A percentile compares a stretch with the other conserved stretches of the same genome.
These are phyloP conservation scores for Pinguiococcus pyrenoidosus DNA, from an alignment of 108 stramenopile species.

Conservation along the genomic window DNA sequence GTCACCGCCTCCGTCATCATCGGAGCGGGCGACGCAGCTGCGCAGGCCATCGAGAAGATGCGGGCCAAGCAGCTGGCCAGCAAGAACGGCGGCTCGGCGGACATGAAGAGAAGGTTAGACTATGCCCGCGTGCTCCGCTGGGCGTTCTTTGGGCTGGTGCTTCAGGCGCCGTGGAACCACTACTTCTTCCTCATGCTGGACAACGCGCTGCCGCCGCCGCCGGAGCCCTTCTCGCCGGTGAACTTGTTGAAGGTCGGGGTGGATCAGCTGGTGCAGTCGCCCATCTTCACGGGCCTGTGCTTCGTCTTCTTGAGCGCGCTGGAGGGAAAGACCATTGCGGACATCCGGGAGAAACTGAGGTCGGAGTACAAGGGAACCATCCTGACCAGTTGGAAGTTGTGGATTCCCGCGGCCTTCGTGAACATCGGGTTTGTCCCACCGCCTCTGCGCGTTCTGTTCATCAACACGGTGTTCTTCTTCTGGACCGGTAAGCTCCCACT, in stretches of 20 bases:
- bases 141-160: conserved; percentile 66
- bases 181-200: conserved; percentile 71
- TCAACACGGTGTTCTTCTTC: too few species aligned
- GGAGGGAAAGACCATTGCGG: conserved; percentile 57
- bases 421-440: conserved; percentile 80
- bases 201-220: conserved; percentile 68
- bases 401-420: conserved; percentile 68
- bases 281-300: conserved; percentile 75
- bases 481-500: too few species aligned
- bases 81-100: background rate
- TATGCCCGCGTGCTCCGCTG: conserved; percentile 54
- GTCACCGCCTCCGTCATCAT: conserved; percentile 67
- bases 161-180: conserved; percentile 86
- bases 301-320: conserved; percentile 65
- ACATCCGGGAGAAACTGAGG: conserved; percentile 52
- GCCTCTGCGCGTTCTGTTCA: conserved; percentile 63
- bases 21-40: conserved; percentile 65
- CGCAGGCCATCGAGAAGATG: conserved; percentile 49
- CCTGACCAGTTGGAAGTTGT: conserved; percentile 73
- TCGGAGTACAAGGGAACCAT: conserved; percentile 70
- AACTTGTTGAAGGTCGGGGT: conserved; percentile 67
- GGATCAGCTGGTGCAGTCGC: conserved; percentile 81
- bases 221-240: conserved; percentile 62
- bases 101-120: conserved; percentile 12
- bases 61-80: background rate